A percentile compares a stretch with the other conserved stretches of the same genome.
These are phyloP conservation scores for Colletotrichum trifolii DNA, from an alignment of 2,329 filamentous ascomycete species.

Conservation along the genomic window DNA sequence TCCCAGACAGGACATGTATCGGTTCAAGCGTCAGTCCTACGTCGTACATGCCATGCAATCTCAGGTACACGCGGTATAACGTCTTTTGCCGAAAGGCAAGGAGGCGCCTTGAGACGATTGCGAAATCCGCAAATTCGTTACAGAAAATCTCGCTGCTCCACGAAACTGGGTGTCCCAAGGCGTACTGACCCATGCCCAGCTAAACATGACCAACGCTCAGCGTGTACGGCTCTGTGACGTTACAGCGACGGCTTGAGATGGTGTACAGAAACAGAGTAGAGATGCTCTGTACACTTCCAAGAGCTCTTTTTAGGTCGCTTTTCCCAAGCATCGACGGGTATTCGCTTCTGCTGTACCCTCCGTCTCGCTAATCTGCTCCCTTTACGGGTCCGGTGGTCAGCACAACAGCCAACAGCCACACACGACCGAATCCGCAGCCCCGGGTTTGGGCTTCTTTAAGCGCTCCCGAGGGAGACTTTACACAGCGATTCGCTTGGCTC, in stretches of 20 bases:
- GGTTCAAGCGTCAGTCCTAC: background rate
- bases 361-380: constrained; percentile 37
- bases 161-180: too few relatives aligned
- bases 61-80: constrained; percentile 26
- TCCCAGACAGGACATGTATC: constrained; percentile 10
- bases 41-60: constrained; percentile 16
- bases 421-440: constrained; percentile 22
- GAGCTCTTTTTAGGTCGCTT: too few relatives aligned
- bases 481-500: background rate
- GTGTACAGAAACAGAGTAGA: too few relatives aligned
- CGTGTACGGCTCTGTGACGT: background rate
- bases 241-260: background rate
- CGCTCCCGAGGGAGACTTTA: background rate
- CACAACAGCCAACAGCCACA: constrained; percentile 30
- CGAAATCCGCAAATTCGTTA: too few relatives aligned
- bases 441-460: constrained; percentile 1
- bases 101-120: too few relatives aligned
- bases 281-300: too few relatives aligned
- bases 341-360: constrained; percentile 15
- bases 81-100: constrained; percentile 18
- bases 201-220: background rate
- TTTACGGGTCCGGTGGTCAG: constrained; percentile 25
- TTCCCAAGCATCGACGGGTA: constrained; percentile 3
- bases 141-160: too few relatives aligned
- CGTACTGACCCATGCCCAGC: too few relatives aligned